phyloP scores from a whole-genome alignment of 2,329 filamentous ascomycete species.

The Colletotrichum tanaceti region DNA sequence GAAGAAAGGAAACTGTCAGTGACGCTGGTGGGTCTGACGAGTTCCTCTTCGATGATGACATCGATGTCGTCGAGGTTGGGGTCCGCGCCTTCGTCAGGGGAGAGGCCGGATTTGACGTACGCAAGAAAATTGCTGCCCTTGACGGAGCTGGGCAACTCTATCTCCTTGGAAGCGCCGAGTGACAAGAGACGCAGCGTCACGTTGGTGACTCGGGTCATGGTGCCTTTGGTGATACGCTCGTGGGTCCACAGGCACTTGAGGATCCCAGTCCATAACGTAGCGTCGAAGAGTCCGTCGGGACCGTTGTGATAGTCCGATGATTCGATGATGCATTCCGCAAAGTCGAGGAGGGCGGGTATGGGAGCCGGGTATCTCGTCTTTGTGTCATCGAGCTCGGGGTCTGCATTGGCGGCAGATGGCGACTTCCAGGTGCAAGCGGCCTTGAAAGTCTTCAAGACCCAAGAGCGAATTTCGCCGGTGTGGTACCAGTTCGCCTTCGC shows the following conservation, averaged over 20 bases:
- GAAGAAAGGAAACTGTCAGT: no score
- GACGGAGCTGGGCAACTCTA: background rate
- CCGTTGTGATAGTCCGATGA: background rate
- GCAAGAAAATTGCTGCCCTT: background rate
- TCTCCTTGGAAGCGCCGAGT: background rate
- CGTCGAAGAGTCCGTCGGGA: background rate
- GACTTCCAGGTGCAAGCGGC: background rate
- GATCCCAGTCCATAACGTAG: background rate
- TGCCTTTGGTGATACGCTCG: background rate
- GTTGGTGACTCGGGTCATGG: background rate
- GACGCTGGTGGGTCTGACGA: background rate
- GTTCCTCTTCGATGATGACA: background rate
- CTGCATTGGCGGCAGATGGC: no score
- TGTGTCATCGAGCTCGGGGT: no score
- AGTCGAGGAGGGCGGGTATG: background rate
- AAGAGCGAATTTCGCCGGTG: background rate
- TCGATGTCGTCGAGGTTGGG: background rate
- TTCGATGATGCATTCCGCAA: background rate
- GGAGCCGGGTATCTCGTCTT: background rate
- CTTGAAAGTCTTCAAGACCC: background rate
- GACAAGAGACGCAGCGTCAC: background rate
- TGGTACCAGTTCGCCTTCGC: background rate
- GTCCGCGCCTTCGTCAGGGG: background rate
- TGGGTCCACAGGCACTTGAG: background rate
- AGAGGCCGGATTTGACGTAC: background rate